Percentiles rank a stretch among this genome's conserved stretches.
Conservation (phyloP, 1,284 basidiomycete species). For the Blastosporella zonata region DNA sequence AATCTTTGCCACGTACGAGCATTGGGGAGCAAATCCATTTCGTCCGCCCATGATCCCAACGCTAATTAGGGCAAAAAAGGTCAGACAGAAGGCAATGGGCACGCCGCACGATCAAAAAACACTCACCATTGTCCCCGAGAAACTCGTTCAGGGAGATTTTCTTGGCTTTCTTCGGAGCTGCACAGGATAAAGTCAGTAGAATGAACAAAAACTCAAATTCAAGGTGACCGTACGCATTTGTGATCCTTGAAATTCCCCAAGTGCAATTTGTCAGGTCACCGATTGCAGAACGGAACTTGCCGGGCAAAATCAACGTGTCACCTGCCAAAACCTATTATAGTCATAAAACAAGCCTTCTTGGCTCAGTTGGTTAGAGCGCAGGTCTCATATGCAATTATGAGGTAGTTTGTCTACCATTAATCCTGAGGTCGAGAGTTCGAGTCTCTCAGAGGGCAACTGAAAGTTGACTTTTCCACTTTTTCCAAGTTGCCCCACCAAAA, state of each 20-base stretch:
- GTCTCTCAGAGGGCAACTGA: constrained; percentile 41
- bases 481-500: too few species aligned
- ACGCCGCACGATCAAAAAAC: constrained; percentile 16
- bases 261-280: constrained; percentile 17
- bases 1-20: constrained; percentile 65
- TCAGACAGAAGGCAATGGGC: constrained; percentile 5
- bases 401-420: constrained; percentile 21
- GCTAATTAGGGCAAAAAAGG: constrained; percentile 38
- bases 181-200: constrained; percentile 6
- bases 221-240: constrained; percentile 16
- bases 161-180: constrained; percentile 84
- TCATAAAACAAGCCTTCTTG: constrained; percentile 17
- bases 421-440: constrained; percentile 60
- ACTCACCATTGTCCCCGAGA: constrained; percentile 76
- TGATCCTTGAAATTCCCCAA: constrained; percentile 16
- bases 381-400: constrained; percentile 24
- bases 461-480: background rate
- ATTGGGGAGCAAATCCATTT: constrained; percentile 86
- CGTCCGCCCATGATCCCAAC: constrained; percentile 94
- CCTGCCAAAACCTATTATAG: accelerated
- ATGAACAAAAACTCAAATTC: background rate
- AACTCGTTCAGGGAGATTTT: constrained; percentile 92
- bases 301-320: background rate
- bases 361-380: constrained; percentile 27
- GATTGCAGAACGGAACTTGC: constrained; percentile 13